Evolutionary conservation across 1,284 basidiomycete species (phyloP), one percentile per base, ranked within the genome.

Genomic region (Ceratobasidium sp.): DNA sequence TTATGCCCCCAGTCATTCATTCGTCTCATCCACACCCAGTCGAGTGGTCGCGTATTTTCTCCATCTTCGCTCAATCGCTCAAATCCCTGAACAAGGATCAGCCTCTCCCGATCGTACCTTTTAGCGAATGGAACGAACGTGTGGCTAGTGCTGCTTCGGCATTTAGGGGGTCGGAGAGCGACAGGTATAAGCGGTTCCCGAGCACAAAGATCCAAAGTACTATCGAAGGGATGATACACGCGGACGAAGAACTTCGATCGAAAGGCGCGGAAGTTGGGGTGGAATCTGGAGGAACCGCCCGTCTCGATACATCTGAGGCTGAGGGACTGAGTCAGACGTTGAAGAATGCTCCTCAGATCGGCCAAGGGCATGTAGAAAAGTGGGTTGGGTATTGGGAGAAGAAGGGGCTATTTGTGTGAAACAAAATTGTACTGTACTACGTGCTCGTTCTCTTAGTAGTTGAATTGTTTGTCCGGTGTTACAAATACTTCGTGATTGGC

Each of bases 331-430:
- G 62, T 19, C 2, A 27, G 41, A 22, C 13, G 8, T 9, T 64
- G n/a, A 48, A 31, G 22, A 37, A n/a, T 27, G 31, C 29, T 6
- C 29, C 46, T 0, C 2, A 34, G n/a, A 3, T 64, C 19, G 46
- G 62, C 5, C 22, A 14, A n/a, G 46, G 31, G 62, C 43, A 64
- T 48, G 62, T 64, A 8, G 31, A 64, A 43, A 64, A 64, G 46
- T 64, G 62, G 62, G 62, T 64, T 27, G 13, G 6, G n/a, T 64
- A 64, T 22, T 64, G 62, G 62, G 62, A 31, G 19, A 29, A 64
- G 43, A 29, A n/a, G 48, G 48, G 48, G 7, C 19, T 49, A 19
- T 49, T 49, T 22, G 48, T n/a, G 11, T 49, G 48, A 49, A 49
- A 2, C 13, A 2, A 3, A 34, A 8, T 34, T 8, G 34, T 34